Conservation (phyloP, 768 basidiomycete genomes). For the Baorangia bicolor region DNA sequence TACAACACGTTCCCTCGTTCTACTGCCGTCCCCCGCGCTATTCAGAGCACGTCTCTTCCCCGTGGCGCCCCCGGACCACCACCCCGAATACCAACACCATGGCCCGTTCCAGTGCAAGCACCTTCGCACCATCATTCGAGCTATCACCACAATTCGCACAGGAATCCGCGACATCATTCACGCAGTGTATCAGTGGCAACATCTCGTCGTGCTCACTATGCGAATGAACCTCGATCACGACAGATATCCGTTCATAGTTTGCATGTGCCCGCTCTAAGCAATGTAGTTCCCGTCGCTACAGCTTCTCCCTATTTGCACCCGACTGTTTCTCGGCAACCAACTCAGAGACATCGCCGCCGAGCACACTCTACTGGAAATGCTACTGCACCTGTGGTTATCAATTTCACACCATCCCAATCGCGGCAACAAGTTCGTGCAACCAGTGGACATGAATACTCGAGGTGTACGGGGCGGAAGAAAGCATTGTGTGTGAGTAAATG, state of each 20-base stretch:
- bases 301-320: neutral
- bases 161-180: slow-evolving; percentile 1
- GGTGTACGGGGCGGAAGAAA: slow-evolving; percentile 52
- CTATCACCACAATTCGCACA: neutral
- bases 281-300: neutral
- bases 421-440: slow-evolving; percentile 1
- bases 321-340: slow-evolving; percentile 4
- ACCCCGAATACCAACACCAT: slow-evolving; percentile 3
- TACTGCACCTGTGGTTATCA: neutral
- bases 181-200: slow-evolving; percentile 14
- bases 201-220: slow-evolving; percentile 29
- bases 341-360: slow-evolving; percentile 20
- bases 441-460: slow-evolving; percentile 41
- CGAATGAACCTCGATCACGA: slow-evolving; percentile 16
- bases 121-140: slow-evolving; percentile 9
- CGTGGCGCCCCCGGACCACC: neutral
- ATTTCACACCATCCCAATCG: slow-evolving; percentile 3
- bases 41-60: neutral
- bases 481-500: slow-evolving; percentile 41
- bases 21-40: neutral
- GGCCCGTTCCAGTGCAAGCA: neutral
- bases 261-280: neutral
- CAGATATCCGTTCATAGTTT: slow-evolving; percentile 7
- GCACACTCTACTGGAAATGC: slow-evolving; percentile 19
- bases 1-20: slow-evolving; percentile 32